These are phyloP conservation scores for Fusarium nygamai DNA, from an alignment of 2,329 filamentous ascomycete species.

Conservation along the genomic window DNA sequence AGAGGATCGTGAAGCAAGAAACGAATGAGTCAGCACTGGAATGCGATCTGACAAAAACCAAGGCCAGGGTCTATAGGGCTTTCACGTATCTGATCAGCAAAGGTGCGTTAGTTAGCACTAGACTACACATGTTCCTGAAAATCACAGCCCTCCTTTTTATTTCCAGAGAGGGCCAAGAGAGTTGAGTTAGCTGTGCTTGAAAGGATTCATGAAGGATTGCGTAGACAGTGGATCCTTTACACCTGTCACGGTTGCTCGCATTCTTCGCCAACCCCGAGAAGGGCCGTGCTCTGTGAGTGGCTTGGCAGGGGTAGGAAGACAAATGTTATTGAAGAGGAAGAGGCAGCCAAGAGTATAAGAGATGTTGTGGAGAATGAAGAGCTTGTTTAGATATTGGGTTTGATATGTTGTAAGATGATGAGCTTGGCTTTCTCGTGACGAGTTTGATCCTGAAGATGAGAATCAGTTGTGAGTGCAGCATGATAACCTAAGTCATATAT, in stretches of 20 bases:
- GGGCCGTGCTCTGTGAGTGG: constrained; percentile 30
- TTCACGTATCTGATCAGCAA: constrained; percentile 6
- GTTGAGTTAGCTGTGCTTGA: constrained; percentile 4
- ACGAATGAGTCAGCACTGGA: constrained; percentile 11
- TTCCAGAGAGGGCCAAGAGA: not conserved
- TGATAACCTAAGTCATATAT: not conserved
- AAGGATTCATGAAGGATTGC: constrained; percentile 18
- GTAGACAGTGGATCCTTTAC: constrained; percentile 29
- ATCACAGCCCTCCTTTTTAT: constrained; percentile 1
- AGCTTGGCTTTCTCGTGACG: not conserved
- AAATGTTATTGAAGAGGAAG: constrained; percentile 17
- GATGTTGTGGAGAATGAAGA: not conserved
- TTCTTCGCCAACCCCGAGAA: constrained; percentile 38
- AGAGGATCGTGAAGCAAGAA: not conserved
- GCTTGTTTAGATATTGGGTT: not conserved
- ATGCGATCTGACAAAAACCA: constrained; percentile 11
- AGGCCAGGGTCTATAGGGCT: not conserved
- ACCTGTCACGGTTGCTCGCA: constrained; percentile 26
- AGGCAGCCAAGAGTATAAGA: constrained; percentile 28
- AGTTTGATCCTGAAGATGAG: not conserved
- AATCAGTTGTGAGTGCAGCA: not conserved
- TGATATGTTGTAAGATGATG: not conserved
- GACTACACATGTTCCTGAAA: constrained; percentile 13
- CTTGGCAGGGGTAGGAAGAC: constrained; percentile 19
- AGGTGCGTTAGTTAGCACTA: not conserved